Evolutionary conservation across 768 basidiomycete genomes (phyloP).

Genomic region (Tulasnella calospora): DNA sequence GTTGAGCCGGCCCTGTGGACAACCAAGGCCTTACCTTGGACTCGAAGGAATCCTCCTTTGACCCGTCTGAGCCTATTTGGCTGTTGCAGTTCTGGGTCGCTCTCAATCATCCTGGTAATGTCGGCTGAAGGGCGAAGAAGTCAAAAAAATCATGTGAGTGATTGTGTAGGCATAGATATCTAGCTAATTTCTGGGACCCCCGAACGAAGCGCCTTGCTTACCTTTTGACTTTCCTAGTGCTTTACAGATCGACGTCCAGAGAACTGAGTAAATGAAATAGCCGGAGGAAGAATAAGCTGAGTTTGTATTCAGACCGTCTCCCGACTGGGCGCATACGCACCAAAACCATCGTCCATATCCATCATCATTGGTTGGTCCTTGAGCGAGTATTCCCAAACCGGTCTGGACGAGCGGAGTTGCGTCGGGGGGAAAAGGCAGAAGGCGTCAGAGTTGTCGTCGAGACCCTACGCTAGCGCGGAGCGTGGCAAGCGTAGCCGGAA

Average conservation of each 20-base stretch:
- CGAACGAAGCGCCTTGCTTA: constrained; percentile 33
- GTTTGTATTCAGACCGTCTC: constrained; percentile 1
- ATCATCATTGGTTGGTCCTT: constrained; percentile 95
- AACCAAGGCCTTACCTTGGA: constrained; percentile 26
- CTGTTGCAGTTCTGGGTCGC: constrained; percentile 75
- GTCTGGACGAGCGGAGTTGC: constrained; percentile 40
- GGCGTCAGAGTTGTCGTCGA: background rate
- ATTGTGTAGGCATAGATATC: constrained; percentile 4
- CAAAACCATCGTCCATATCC: constrained; percentile 86
- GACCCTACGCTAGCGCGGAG: background rate
- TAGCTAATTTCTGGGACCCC: background rate
- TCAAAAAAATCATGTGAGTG: constrained; percentile 11
- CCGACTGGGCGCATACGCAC: constrained; percentile 10
- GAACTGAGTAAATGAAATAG: constrained; percentile 39
- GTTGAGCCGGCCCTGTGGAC: constrained; percentile 9
- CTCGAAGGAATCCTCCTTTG: constrained; percentile 52
- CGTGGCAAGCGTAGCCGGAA: background rate
- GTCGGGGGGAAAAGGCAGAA: constrained; percentile 23
- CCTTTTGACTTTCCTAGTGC: constrained; percentile 47
- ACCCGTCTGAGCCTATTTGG: constrained; percentile 62
- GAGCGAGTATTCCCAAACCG: constrained; percentile 83
- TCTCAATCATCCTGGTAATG: constrained; percentile 88
- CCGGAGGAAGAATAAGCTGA: constrained; percentile 10
- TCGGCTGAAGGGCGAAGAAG: constrained; percentile 54
- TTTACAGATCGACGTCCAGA: constrained; percentile 90